Evolutionary conservation across 164 flowering plant species (phyloP).

Genomic region (Umbilicus rupestris): DNA sequence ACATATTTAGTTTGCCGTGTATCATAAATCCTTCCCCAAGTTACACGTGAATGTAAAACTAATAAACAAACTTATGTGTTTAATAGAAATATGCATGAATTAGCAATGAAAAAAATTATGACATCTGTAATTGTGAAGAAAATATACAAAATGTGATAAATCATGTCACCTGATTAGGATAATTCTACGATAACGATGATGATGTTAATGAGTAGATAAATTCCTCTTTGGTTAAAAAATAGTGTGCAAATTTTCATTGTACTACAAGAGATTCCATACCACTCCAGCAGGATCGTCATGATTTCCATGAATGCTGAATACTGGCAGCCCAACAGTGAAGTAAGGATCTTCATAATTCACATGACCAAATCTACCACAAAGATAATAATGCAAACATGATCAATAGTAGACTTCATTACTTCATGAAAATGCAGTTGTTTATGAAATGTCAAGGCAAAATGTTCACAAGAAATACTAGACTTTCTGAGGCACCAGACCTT

Average conservation of each 20-base stretch:
- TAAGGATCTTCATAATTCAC: conserved; percentile 98
- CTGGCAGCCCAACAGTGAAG: conserved; percentile 96
- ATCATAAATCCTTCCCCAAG: no score
- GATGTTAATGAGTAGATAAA: background rate
- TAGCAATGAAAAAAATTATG: background rate
- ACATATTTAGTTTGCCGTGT: no score
- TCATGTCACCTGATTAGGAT: background rate
- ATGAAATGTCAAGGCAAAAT: background rate
- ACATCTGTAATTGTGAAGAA: background rate
- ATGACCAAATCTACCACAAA: conserved; percentile 76
- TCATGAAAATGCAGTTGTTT: background rate
- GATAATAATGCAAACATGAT: background rate
- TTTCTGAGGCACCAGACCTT: background rate
- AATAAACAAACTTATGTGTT: background rate
- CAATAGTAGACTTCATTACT: background rate
- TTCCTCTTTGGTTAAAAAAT: background rate
- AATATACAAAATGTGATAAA: background rate
- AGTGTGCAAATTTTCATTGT: conserved; percentile 5
- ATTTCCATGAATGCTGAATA: conserved; percentile 96
- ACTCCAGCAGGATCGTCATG: conserved; percentile 99
- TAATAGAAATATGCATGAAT: background rate
- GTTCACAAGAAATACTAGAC: background rate
- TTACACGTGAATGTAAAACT: background rate
- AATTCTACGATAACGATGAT: background rate
- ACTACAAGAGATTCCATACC: conserved; percentile 37